Evolutionary conservation across 768 basidiomycete genomes (phyloP), one percentile per base, ranked within the genome.

Genomic region (Xerocomus brunneocitrinus): DNA sequence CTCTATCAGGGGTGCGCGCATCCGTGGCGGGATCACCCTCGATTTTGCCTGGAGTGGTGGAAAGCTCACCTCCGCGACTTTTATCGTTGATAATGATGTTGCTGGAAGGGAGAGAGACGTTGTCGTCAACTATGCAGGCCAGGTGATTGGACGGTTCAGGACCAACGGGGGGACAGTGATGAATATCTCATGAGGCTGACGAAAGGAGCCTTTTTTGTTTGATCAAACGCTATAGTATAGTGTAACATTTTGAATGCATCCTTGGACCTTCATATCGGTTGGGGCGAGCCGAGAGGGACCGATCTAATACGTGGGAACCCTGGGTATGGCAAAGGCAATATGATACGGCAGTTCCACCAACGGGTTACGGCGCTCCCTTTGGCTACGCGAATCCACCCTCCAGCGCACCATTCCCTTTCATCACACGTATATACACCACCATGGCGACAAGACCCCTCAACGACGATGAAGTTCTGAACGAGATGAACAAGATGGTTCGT

Each of bases 401-500:
- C 13, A 34, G 12, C 12, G 13, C 10, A 25, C 24, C 3, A 47
- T 22, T 22, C 24, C 13, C 5, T 27, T 3, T 19, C 35, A 2
- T 25, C 27, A 38, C 44, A 19, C 19, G 19, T 19, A 19, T 19
- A n/a, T 16, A 28, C 36, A 47, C 13, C 61, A 73, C 55, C 58
- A 94, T 85, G 84, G 75, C 89, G 58, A 80, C 84, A 43, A 78
- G 91, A 59, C 80, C 92, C 25, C 74, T 95, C 54, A 94, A 93
- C 66, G 95, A 98, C 61, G 91, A 94, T 62, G 95, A 98, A 72
- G 95, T 98, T 19, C 77, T 93, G 64, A 89, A 76, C 65, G 95
- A 98, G 79, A 92, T 98, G 91, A 95, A 92, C 77, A 98, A 98
- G 84, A 98, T 98, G 95, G 95, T 94, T 52, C 50, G 79, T 69